Evolutionary conservation across 1,139 yeast genomes (phyloP), one percentile per base, ranked within the genome.

Genomic region (Geotrichum candidum): DNA sequence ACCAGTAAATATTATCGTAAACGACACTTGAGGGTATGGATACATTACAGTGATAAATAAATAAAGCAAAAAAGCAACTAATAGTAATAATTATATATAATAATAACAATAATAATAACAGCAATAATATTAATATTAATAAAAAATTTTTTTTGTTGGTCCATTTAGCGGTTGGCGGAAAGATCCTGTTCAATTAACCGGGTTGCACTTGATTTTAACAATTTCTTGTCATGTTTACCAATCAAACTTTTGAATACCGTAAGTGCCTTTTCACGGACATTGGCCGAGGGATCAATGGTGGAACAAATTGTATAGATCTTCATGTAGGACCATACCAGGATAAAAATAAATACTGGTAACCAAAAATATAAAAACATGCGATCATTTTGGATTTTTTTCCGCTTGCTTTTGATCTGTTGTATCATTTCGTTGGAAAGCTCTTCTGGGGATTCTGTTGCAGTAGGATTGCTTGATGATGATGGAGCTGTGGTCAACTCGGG

Each of bases 321-420:
- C 62, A 60, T 52, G 25, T 69, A 69, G 23, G 69, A 57, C 70
- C 71, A 70, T 15, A 68, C 67, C 55, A 71, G 57, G 54, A 69
- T 66, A 59, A 72, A 68, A 18, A 71, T 63, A 23, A 71, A 66
- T n/a, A 72, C 71, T 7, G 75, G 75, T 13, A 73, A 65, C 75
- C 97, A 91, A 80, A 91, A 90, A 72, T 90, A 88, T 61, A 90
- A 76, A 68, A 91, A 78, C 90, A 90, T 87, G 70, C 85, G 87
- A 74, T 91, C 97, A 68, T 89, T 88, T 68, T 84, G 85, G 66
- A 88, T 84, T 46, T 86, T 82, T 72, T 86, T 86, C 59, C 71
- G 72, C 60, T 69, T 65, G 56, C 65, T 65, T 53, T 64, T 68
- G 66, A 73, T 70, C 50, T 67, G 68, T 51, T 68, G 63, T 53